These are phyloP conservation scores for Graphiopsis chlorocephala DNA, from an alignment of 2,329 filamentous ascomycete species.

Conservation along the genomic window DNA sequence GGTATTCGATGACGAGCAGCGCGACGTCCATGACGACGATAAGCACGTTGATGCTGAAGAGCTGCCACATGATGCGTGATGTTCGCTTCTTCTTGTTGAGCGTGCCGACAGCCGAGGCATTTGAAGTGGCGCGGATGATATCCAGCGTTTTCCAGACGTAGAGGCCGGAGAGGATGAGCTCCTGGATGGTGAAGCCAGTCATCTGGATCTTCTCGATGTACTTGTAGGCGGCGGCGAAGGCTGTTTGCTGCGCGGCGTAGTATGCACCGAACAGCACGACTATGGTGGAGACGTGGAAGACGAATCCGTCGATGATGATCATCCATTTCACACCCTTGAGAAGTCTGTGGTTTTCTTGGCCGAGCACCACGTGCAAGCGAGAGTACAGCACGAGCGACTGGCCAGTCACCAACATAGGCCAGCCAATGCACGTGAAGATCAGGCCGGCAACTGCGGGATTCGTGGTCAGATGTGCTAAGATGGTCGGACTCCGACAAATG, in stretches of 20 bases:
- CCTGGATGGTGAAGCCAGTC: slow-evolving; percentile 40
- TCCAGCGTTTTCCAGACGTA: slow-evolving; percentile 23
- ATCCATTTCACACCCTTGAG: slow-evolving; percentile 52
- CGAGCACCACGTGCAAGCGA: slow-evolving; percentile 54
- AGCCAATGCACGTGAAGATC: slow-evolving; percentile 43
- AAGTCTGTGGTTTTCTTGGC: slow-evolving; percentile 41
- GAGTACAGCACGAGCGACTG: slow-evolving; percentile 62
- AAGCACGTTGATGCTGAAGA: slow-evolving; percentile 35
- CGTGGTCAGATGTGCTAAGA: neutral
- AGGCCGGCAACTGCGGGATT: slow-evolving; percentile 15
- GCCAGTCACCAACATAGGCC: slow-evolving; percentile 57
- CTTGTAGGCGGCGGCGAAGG: slow-evolving; percentile 31
- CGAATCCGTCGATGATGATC: slow-evolving; percentile 54
- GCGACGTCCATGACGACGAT: slow-evolving; percentile 36
- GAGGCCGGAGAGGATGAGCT: slow-evolving; percentile 29
- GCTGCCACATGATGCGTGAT: slow-evolving; percentile 32
- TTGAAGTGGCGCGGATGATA: slow-evolving; percentile 11
- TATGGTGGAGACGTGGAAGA: slow-evolving; percentile 50
- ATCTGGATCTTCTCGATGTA: slow-evolving; percentile 44
- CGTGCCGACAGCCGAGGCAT: neutral
- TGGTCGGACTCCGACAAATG: too few species aligned
- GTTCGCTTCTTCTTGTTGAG: slow-evolving; percentile 10
- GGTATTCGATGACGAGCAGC: slow-evolving; percentile 32
- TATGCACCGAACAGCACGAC: slow-evolving; percentile 55
- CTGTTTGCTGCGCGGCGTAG: slow-evolving; percentile 25